phyloP scores from a whole-genome alignment of 495 filamentous ascomycete genomes.

The Talaromyces stipitatus region DNA sequence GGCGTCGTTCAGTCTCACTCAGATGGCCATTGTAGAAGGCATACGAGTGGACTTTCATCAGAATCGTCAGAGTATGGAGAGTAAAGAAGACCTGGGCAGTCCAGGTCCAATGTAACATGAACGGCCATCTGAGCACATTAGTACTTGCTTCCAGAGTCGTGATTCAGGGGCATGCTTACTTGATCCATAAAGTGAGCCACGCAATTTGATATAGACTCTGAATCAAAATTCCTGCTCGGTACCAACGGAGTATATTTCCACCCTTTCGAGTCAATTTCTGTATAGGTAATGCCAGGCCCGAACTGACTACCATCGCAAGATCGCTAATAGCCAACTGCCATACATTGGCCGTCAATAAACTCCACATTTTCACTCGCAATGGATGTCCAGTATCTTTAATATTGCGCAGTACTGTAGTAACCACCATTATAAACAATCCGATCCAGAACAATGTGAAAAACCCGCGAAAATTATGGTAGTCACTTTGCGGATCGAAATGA shows the following conservation, averaged over 20 bases:
- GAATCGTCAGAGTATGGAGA: conserved; percentile 77
- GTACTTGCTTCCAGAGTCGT: conserved; percentile 8
- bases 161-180: conserved; percentile 33
- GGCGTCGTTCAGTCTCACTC: conserved; percentile 70
- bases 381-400: conserved; percentile 90
- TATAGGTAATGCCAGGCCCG: conserved; percentile 62
- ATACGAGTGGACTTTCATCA: conserved; percentile 99
- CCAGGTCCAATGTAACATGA: conserved; percentile 83
- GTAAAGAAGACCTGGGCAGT: conserved; percentile 94
- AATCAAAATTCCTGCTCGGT: conserved; percentile 62
- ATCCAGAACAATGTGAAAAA: conserved; percentile 99
- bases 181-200: conserved; percentile 81
- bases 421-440: conserved; percentile 89
- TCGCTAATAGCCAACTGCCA: conserved; percentile 83
- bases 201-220: conserved; percentile 73
- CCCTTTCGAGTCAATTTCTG: conserved; percentile 57
- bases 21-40: conserved; percentile 97
- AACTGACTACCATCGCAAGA: conserved; percentile 72
- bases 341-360: conserved; percentile 74
- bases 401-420: conserved; percentile 84
- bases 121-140: conserved; percentile 56
- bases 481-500: conserved; percentile 88
- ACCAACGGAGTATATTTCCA: conserved; percentile 60
- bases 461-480: conserved; percentile 89
- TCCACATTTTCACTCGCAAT: conserved; percentile 77